phyloP scores from a whole-genome alignment of 129 eudicot genomes.

The Helichrysum umbraculigerum region DNA sequence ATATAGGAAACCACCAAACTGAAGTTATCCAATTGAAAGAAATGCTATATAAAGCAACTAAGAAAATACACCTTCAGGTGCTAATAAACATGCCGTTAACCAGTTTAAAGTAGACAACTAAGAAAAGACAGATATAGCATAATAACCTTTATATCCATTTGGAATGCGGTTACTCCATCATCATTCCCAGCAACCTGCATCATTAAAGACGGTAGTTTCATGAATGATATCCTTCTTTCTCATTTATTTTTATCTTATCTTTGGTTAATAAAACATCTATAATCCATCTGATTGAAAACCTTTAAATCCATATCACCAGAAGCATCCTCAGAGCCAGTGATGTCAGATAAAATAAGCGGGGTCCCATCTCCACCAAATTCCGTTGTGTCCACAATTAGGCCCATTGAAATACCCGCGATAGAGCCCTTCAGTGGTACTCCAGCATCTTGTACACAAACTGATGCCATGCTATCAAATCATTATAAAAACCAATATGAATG shows the following conservation, averaged over 20 bases:
- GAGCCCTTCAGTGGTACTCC: slow-evolving; percentile 87
- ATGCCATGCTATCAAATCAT: slow-evolving; percentile 81
- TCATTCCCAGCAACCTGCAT: slow-evolving; percentile 97
- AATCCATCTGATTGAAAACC: slow-evolving; percentile 44
- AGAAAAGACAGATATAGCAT: slow-evolving; percentile 7
- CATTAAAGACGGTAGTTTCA: slow-evolving; percentile 12
- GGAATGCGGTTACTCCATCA: slow-evolving; percentile 91
- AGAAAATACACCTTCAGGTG: neutral
- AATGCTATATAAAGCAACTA: neutral
- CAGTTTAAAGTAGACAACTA: slow-evolving; percentile 3
- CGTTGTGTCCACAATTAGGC: slow-evolving; percentile 84
- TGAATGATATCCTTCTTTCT: slow-evolving; percentile 12
- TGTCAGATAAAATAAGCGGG: slow-evolving; percentile 97
- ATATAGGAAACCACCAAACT: slow-evolving; percentile 21
- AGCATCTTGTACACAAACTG: slow-evolving; percentile 95
- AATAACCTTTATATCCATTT: slow-evolving; percentile 92
- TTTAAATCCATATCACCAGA: slow-evolving; percentile 99
- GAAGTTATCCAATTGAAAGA: neutral
- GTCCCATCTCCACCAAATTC: slow-evolving; percentile 99
- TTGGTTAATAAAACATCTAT: neutral
- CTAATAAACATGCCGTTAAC: neutral
- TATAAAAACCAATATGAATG: neutral
- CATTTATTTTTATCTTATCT: no score
- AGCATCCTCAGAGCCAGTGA: slow-evolving; percentile 98
- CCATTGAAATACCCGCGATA: slow-evolving; percentile 99